Percentiles rank a stretch among this genome's conserved stretches.
Evolutionary conservation across 306 rosid species (phyloP).

Genomic region (Benincasa hispida): DNA sequence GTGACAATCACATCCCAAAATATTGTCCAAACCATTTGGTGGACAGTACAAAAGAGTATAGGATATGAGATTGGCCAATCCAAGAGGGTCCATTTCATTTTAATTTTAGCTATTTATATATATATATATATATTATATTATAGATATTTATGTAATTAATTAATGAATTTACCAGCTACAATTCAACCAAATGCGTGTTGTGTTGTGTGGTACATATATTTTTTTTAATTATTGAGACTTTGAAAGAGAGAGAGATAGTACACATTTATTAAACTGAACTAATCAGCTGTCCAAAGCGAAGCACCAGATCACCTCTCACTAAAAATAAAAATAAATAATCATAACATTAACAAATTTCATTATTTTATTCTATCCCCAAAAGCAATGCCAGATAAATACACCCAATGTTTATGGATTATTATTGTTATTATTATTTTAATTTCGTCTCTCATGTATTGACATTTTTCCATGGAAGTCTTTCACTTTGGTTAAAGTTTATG

Average conservation of each 20-base stretch:
- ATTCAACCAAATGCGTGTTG: background rate
- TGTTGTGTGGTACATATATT: background rate
- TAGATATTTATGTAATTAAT: no score
- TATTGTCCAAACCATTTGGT: background rate
- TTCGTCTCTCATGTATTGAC: no score
- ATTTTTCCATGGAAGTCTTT: no score
- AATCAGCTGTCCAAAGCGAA: background rate
- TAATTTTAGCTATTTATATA: background rate
- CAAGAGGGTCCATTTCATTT: background rate
- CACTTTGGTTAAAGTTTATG: no score
- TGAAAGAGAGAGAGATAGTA: background rate
- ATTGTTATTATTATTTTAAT: no score
- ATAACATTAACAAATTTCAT: background rate
- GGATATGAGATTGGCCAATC: background rate
- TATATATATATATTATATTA: no score
- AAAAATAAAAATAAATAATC: background rate
- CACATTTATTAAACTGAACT: background rate
- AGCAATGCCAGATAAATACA: no score
- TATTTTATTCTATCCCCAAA: background rate
- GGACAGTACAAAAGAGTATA: background rate
- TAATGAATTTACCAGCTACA: background rate
- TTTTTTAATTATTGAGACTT: background rate
- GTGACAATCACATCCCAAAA: background rate
- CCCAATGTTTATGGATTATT: no score
- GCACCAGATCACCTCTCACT: background rate